Evolutionary conservation across 2,329 filamentous ascomycete genomes (phyloP).

Genomic region (Colletotrichum plurivorum): DNA sequence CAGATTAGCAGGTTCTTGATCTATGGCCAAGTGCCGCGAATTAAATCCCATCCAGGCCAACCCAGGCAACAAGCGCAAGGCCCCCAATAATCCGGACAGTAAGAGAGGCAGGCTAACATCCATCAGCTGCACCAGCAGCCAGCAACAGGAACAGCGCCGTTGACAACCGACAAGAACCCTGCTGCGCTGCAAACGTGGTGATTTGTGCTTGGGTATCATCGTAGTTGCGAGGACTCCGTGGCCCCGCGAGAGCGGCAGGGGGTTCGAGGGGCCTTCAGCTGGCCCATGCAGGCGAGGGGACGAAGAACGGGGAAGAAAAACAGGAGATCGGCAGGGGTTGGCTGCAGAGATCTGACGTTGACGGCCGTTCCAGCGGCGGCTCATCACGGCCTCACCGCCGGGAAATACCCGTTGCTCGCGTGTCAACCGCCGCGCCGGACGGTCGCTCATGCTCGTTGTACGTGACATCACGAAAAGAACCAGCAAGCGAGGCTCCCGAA

Average conservation of each 20-base stretch:
- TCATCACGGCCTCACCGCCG: constrained; percentile 19
- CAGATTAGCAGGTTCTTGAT: neutral
- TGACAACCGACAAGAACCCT: constrained; percentile 4
- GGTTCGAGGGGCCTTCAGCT: constrained; percentile 19
- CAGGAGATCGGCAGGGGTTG: constrained; percentile 27
- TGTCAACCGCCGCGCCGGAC: neutral
- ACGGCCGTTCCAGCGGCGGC: constrained; percentile 2
- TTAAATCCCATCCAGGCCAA: neutral
- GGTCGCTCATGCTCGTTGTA: too few relatives aligned
- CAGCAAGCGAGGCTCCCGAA: too few relatives aligned
- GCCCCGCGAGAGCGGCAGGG: constrained; percentile 10
- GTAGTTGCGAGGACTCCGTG: constrained; percentile 20
- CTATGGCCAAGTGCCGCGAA: neutral
- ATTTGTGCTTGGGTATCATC: constrained; percentile 25
- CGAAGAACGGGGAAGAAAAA: constrained; percentile 17
- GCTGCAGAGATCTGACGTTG: constrained; percentile 36
- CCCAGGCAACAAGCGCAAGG: neutral
- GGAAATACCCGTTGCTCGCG: neutral
- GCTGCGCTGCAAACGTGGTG: constrained; percentile 26
- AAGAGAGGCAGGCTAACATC: neutral
- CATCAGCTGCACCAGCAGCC: too few relatives aligned
- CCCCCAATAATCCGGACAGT: neutral
- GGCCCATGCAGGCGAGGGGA: constrained; percentile 26
- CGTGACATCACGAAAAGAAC: too few relatives aligned
- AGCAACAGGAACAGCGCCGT: neutral